A percentile compares a stretch with the other conserved stretches of the same genome.
These are phyloP conservation scores for Yamadazyma insecticola DNA, from an alignment of 805 yeast genomes.

Conservation along the genomic window DNA sequence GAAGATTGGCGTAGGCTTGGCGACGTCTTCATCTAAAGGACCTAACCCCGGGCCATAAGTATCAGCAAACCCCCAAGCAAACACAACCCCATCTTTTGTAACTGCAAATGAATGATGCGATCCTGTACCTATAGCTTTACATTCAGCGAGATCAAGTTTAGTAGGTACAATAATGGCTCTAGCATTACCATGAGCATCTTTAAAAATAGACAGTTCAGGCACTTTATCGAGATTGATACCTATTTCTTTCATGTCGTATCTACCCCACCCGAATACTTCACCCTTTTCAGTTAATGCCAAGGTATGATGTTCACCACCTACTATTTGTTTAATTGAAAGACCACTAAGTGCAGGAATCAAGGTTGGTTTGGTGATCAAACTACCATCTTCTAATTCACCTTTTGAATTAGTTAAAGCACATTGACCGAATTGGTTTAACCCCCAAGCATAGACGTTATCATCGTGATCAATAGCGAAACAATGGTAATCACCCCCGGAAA, in stretches of 20 bases:
- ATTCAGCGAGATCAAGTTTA: constrained; percentile 40
- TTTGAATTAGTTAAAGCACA: constrained; percentile 67
- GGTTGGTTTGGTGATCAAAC: constrained; percentile 74
- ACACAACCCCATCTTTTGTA: constrained; percentile 76
- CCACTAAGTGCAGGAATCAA: constrained; percentile 60
- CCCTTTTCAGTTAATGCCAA: constrained; percentile 71
- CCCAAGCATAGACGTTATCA: constrained; percentile 83
- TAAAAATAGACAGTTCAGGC: constrained; percentile 70
- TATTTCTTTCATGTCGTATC: constrained; percentile 88
- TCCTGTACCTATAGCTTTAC: constrained; percentile 64
- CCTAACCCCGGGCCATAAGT: constrained; percentile 97
- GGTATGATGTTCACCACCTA: constrained; percentile 95
- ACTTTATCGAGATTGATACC: constrained; percentile 68
- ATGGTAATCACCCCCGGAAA: constrained; percentile 94
- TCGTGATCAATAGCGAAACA: constrained; percentile 83
- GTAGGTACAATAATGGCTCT: constrained; percentile 88
- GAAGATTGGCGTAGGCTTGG: constrained; percentile 79
- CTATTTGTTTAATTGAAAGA: constrained; percentile 53
- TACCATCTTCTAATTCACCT: constrained; percentile 78
- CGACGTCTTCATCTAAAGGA: constrained; percentile 83
- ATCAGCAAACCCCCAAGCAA: constrained; percentile 98
- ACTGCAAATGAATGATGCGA: constrained; percentile 91
- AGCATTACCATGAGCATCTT: constrained; percentile 73
- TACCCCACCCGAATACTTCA: constrained; percentile 78
- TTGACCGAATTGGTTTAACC: constrained; percentile 94